Conservation (phyloP, 768 basidiomycete genomes). For the Tephrocybe sp. region DNA sequence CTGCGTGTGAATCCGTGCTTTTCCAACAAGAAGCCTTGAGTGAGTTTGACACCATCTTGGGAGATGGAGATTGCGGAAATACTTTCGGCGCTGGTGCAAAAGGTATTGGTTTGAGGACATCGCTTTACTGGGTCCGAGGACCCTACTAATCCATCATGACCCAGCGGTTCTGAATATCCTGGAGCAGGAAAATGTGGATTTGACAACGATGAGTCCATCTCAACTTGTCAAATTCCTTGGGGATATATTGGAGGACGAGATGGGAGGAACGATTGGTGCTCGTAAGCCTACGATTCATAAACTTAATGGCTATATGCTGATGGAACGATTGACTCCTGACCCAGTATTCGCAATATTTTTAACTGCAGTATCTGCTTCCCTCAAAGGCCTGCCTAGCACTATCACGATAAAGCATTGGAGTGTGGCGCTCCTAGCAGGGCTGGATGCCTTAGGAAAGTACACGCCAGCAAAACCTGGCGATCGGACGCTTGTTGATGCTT, state of each 20-base stretch:
- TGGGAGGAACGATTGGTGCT: slow-evolving; percentile 60
- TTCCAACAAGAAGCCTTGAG: slow-evolving; percentile 52
- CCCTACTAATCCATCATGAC: neutral
- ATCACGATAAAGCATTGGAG: slow-evolving; percentile 6
- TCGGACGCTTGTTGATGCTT: slow-evolving; percentile 57
- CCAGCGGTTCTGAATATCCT: slow-evolving; percentile 33
- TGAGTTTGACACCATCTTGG: slow-evolving; percentile 56
- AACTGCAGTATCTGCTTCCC: slow-evolving; percentile 32
- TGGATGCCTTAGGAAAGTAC: slow-evolving; percentile 34
- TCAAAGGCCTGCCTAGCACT: slow-evolving; percentile 2
- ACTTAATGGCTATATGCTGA: too few species aligned
- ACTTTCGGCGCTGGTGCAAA: slow-evolving; percentile 53
- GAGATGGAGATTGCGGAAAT: slow-evolving; percentile 65
- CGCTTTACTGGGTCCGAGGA: too few species aligned
- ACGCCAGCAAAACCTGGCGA: slow-evolving; percentile 55
- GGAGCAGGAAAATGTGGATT: slow-evolving; percentile 24
- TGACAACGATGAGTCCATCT: slow-evolving; percentile 13
- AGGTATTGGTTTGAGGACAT: slow-evolving; percentile 18
- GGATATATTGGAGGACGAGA: slow-evolving; percentile 45
- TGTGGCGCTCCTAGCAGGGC: slow-evolving; percentile 24
- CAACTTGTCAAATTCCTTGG: slow-evolving; percentile 31
- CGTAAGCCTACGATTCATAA: slow-evolving; percentile 25
- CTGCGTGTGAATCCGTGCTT: slow-evolving; percentile 44
- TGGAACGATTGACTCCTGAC: neutral
- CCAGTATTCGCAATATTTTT: slow-evolving; percentile 47